Percentiles rank a stretch among this genome's conserved stretches.
Conservation (phyloP, 148 eudicot species). For the Linanthus parryae region DNA sequence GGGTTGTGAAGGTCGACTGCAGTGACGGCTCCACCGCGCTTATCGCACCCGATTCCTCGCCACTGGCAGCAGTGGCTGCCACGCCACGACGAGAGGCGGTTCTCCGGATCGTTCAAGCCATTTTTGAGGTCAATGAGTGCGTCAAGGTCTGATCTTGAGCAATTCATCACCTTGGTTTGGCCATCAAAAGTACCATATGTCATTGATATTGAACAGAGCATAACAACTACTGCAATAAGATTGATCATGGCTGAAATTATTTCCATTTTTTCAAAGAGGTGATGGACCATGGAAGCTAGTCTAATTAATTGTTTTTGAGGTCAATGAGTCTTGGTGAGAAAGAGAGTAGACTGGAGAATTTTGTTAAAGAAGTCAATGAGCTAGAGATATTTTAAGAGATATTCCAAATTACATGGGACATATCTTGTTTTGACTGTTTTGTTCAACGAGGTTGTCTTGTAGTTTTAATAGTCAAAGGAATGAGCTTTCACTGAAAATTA, state of each 20-base stretch:
- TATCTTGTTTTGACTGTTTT: too few relatives aligned
- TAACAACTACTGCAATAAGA: background rate
- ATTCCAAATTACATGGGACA: too few relatives aligned
- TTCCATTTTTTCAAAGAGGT: conserved; percentile 1
- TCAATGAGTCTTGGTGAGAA: too few relatives aligned
- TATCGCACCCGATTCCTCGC: conserved; percentile 19
- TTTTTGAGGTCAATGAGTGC: conserved; percentile 21
- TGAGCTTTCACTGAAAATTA: too few relatives aligned
- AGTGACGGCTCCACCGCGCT: conserved; percentile 11
- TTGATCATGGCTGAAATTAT: background rate
- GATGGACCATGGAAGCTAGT: too few relatives aligned
- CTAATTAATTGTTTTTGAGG: too few relatives aligned
- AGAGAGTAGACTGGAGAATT: too few relatives aligned
- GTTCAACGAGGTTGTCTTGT: too few relatives aligned
- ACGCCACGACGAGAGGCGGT: conserved; percentile 25
- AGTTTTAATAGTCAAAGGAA: too few relatives aligned
- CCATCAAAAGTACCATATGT: conserved; percentile 1
- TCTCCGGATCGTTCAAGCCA: conserved; percentile 21
- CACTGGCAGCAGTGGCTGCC: conserved; percentile 22
- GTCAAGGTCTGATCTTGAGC: conserved; percentile 9
- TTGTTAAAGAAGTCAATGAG: too few relatives aligned
- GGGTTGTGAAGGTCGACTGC: conserved; percentile 24
- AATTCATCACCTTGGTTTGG: background rate
- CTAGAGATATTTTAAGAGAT: too few relatives aligned
- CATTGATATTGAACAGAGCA: background rate